Evolutionary conservation across 192 early-diverging fungal species (phyloP), one percentile per base, ranked within the genome.

Genomic region (Coemansia sp.): DNA sequence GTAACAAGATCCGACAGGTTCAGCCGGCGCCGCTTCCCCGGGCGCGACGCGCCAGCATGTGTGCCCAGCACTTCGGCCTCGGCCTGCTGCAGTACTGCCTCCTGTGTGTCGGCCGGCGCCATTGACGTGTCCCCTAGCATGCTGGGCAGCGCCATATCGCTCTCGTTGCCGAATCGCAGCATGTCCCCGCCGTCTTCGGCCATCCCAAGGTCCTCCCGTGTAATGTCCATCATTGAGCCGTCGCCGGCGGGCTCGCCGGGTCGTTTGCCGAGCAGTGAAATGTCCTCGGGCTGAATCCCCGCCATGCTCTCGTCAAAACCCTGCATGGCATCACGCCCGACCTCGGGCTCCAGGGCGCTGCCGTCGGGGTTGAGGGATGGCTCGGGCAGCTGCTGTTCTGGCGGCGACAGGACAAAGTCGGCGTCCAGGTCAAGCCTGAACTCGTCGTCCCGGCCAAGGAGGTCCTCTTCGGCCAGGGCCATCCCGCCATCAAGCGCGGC

Each of bases 401-500:
- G 46, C 13, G 74, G 67, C 10, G 74, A 65, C 9, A 70, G 47
- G 1, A 64, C 49, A 51, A 76, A 67, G 45, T 69, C 67, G 25
- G 62, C 47, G 45, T 75, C 65, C 16, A 54, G 68, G n/a, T 79
- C 75, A 2, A 66, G 45, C 11, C 45, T 76, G 33, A 80, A 76
- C 9, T 79, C 85, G 23, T 80, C 71, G 17, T 79, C 80, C 22
- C 75, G 68, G 29, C 80, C 66, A 26, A 80, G 51, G 32, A 76
- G 70, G 13, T 67, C 56, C 20, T 72, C 71, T 35, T 68, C 81
- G 14, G 67, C 77, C 13, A 62, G 55, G n/a, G 41, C 59, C 13
- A 51, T n/a, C 2, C 56, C 68, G n/a, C 47, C 57, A 1, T 22
- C 56, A 12, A 17, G 22, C 5, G 31, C 54, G 11, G 37, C 44